Evolutionary conservation across 371 early-diverging fungal genomes (phyloP), one percentile per base, ranked within the genome.

Genomic region (Gilbertella persicaria): DNA sequence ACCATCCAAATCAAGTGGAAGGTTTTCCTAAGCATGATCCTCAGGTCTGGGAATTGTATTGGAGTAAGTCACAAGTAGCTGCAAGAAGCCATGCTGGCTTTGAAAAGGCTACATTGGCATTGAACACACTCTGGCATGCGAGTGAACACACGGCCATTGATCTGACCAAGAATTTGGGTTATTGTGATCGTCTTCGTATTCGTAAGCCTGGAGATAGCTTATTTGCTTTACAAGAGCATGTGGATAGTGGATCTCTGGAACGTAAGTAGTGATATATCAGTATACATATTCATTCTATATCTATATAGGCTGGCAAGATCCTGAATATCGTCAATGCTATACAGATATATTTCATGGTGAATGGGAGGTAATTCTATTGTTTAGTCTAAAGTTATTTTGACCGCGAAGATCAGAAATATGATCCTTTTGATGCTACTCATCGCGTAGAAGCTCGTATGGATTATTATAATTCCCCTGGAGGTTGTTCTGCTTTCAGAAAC

Each of bases 151-250:
- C 58, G 0, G 52, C 58, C 0, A 62, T 75, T 35, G 69, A 75
- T 50, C 49, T 71, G 28, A 50, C 50, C 17, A 69, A 59, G 16
- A 75, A 71, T 36, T 38, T 75, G 19, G 51, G 50, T 2, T 71
- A 71, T 41, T 71, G 72, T 38, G 75, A 75, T 46, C 69, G 72
- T n/a, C 45, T 75, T 36, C 64, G 72, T 43, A 64, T 75, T 39
- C 64, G 69, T 20, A 54, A 58, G 20, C 58, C 69, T 10, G 62
- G 63, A 9, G 63, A 75, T 39, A 26, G 50, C 4, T 57, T 64
- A 10, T 71, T 75, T 43, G 58, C 52, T 16, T 57, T 72, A n/a
- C 63, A 47, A 5, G 72, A 67, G 12, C 75, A 69, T 45, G 45
- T 75, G 29, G 72, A 75, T 38, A 67, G 69, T 46, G 72, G 70